phyloP scores from a whole-genome alignment of 2,329 filamentous ascomycete genomes.

The Ophiosphaerella herpotricha region DNA sequence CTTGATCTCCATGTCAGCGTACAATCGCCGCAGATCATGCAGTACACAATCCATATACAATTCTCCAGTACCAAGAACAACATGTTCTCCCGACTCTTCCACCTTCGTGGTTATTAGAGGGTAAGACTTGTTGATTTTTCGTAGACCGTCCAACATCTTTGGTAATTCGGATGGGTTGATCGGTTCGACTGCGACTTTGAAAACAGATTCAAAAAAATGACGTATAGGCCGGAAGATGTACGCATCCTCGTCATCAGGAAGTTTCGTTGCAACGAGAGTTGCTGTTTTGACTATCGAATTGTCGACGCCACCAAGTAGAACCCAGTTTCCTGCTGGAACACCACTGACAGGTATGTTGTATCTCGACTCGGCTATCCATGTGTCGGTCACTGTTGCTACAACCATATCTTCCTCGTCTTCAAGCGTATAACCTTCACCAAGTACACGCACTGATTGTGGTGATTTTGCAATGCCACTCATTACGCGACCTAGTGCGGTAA shows the following conservation, averaged over 20 bases:
- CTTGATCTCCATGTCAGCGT: constrained; percentile 99
- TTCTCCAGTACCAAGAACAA: constrained; percentile 92
- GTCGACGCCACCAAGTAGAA: constrained; percentile 88
- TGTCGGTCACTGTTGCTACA: constrained; percentile 78
- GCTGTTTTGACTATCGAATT: constrained; percentile 98
- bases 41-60: constrained; percentile 99
- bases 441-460: constrained; percentile 81
- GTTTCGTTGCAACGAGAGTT: constrained; percentile 78
- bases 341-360: constrained; percentile 93
- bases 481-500: constrained; percentile 87
- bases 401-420: constrained; percentile 99
- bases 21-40: constrained; percentile 89
- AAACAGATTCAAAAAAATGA: constrained; percentile 95
- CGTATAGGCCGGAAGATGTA: constrained; percentile 93
- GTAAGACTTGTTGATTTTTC: constrained; percentile 98
- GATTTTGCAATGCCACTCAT: constrained; percentile 88
- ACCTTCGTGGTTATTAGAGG: constrained; percentile 95
- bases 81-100: constrained; percentile 95
- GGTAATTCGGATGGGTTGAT: constrained; percentile 97
- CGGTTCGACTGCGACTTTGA: constrained; percentile 97
- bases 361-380: constrained; percentile 87
- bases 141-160: constrained; percentile 96
- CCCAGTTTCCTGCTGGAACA: constrained; percentile 91
- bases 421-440: constrained; percentile 93
- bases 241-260: constrained; percentile 86